Evolutionary conservation across 257 asterid species (phyloP), one percentile per base, ranked within the genome.

Genomic region (Leonotis leonurus): DNA sequence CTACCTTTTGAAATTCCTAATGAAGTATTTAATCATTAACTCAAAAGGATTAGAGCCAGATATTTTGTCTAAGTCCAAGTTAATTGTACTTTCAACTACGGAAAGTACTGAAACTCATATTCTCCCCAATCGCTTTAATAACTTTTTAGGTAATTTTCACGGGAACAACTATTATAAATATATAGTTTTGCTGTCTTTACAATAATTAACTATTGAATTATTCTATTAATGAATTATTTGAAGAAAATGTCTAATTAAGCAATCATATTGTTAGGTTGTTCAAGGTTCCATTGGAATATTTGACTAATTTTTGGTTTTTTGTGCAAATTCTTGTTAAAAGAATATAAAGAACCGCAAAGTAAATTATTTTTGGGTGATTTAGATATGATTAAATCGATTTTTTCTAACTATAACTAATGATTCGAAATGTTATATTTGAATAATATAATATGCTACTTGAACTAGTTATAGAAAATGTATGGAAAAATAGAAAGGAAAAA

Each of bases 1-100:
- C 76, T 69, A 60, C 39, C 76, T 69, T 77, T 72, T 54, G 61
- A 73, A 76, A 72, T 72, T 77, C 78, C 62, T 69, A 25, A 26
- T 33, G 6, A 17, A 41, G 68, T n/a, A n/a, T n/a, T n/a, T n/a
- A 43, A 66, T 59, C 36, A 41, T 18, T 21, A 49, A 45, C 21
- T 59, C 20, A 33, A 25, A 69, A 20, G n/a, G n/a, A n/a, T 43
- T 24, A 51, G 29, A 55, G 56, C 69, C 50, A 25, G 29, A 60
- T 60, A 17, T 65, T 56, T 52, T 49, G 43, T 58, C 12, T 52
- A 12, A 40, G 71, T 63, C 72, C 56, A 74, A 64, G 50, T 69
- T 71, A 57, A 65, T 51, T 69, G 75, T 74, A 74, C 69, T 69
- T 59, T 13, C 17, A 22, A 29, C 75, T 69, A 69, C 66, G 72